phyloP scores from a whole-genome alignment of 164 flowering plant species.

The Dillenia suffruticosa region DNA sequence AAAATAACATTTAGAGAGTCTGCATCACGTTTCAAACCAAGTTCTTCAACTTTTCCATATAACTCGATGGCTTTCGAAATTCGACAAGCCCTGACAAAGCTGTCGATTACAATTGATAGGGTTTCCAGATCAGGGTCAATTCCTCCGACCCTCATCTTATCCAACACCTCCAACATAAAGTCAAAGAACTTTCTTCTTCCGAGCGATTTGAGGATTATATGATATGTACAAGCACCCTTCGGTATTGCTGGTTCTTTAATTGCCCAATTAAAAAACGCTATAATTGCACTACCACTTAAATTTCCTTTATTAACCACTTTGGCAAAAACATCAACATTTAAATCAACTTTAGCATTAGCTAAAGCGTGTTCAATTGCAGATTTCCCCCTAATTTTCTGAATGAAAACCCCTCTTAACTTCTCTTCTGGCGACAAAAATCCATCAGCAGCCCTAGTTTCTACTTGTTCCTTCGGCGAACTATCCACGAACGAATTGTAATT shows the following conservation, averaged over 20 bases:
- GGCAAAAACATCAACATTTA: constrained; percentile 44
- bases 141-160: constrained; percentile 38
- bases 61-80: constrained; percentile 53
- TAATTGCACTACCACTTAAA: constrained; percentile 70
- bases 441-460: constrained; percentile 29
- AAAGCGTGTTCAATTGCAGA: constrained; percentile 57
- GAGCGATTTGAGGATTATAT: constrained; percentile 55
- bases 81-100: constrained; percentile 47
- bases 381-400: constrained; percentile 68
- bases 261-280: constrained; percentile 80
- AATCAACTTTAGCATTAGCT: constrained; percentile 26
- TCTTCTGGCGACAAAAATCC: constrained; percentile 63
- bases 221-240: constrained; percentile 28
- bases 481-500: constrained; percentile 6
- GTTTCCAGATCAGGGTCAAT: constrained; percentile 35
- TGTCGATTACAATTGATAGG: constrained; percentile 52
- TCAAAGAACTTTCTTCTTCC: constrained; percentile 69
- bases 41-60: constrained; percentile 44
- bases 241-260: constrained; percentile 36
- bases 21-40: constrained; percentile 40
- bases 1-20: constrained; percentile 62
- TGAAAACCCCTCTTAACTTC: constrained; percentile 77
- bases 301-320: constrained; percentile 65
- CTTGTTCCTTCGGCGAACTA: constrained; percentile 3
- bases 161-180: constrained; percentile 38